Conservation (phyloP, 2,329 filamentous ascomycete species). For the Tolypocladium amazonense region DNA sequence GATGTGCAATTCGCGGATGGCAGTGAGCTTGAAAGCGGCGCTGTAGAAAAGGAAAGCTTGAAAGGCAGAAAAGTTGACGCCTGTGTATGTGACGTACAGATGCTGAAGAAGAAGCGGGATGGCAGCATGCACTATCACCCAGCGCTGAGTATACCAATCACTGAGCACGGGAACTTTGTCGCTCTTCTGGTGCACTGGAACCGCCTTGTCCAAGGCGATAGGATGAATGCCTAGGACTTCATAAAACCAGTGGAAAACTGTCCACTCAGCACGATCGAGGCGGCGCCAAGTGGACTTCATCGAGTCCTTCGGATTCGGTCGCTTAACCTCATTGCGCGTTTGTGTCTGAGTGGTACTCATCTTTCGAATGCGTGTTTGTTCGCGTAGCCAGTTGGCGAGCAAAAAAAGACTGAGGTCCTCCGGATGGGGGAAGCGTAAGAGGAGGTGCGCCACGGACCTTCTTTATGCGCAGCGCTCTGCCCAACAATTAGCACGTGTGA, state of each 20-base stretch:
- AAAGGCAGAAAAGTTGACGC: slow-evolving; percentile 16
- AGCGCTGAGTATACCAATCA: slow-evolving; percentile 23
- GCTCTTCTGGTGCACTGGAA: slow-evolving; percentile 18
- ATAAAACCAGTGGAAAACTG: slow-evolving; percentile 18
- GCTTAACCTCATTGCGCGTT: background rate
- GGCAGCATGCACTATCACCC: slow-evolving; percentile 26
- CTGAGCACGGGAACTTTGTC: slow-evolving; percentile 28
- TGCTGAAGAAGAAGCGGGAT: slow-evolving; percentile 27
- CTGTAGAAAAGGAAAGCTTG: slow-evolving; percentile 14
- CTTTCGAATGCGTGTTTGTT: background rate
- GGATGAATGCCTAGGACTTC: slow-evolving; percentile 8
- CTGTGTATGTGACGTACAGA: slow-evolving; percentile 16
- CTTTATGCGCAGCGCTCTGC: background rate
- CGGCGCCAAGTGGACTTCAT: slow-evolving; percentile 29
- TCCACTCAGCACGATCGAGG: slow-evolving; percentile 16
- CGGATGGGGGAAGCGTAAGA: background rate
- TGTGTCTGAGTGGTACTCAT: background rate
- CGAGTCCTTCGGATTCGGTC: slow-evolving; percentile 17
- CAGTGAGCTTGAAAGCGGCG: slow-evolving; percentile 17
- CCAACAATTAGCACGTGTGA: background rate
- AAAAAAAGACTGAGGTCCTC: background rate
- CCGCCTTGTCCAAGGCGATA: background rate
- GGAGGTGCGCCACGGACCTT: background rate
- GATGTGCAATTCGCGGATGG: slow-evolving; percentile 25
- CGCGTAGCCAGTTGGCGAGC: background rate